These are phyloP conservation scores for Epichloe sp. DNA, from an alignment of 2,329 filamentous ascomycete genomes.

Conservation along the genomic window DNA sequence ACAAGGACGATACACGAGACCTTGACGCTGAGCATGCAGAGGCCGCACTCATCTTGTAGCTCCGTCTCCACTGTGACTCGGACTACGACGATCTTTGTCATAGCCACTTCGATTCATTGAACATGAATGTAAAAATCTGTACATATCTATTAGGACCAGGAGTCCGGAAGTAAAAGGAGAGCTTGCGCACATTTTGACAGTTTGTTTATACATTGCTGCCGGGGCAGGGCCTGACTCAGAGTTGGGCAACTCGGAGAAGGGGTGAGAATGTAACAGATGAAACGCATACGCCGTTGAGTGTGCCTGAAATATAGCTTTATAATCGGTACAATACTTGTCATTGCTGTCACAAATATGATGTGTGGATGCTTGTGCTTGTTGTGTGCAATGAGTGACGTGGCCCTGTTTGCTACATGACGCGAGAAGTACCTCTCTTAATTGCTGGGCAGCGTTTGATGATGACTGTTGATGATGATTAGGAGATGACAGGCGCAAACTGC, in stretches of 20 bases:
- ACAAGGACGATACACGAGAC: not conserved
- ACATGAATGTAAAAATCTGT: slow-evolving; percentile 8
- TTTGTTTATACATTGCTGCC: not conserved
- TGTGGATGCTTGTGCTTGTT: not conserved
- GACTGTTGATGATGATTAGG: no score
- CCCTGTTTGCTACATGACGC: not conserved
- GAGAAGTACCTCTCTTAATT: not conserved
- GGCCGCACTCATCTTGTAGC: not conserved
- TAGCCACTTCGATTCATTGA: slow-evolving; percentile 8
- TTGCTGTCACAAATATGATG: not conserved
- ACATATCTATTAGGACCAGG: slow-evolving; percentile 8
- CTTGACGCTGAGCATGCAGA: not conserved
- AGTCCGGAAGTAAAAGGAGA: not conserved
- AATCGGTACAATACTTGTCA: not conserved
- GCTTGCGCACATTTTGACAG: not conserved
- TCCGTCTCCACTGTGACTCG: slow-evolving; percentile 8
- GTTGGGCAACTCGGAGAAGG: not conserved
- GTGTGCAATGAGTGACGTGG: not conserved
- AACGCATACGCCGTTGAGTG: not conserved
- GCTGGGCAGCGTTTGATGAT: no score
- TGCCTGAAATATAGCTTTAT: not conserved
- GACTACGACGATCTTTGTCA: slow-evolving; percentile 12
- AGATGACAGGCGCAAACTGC: no score
- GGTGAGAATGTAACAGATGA: not conserved
- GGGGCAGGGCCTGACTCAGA: not conserved